phyloP scores from a whole-genome alignment of 192 early-diverging fungal species.

The Allomyces javanicus region DNA sequence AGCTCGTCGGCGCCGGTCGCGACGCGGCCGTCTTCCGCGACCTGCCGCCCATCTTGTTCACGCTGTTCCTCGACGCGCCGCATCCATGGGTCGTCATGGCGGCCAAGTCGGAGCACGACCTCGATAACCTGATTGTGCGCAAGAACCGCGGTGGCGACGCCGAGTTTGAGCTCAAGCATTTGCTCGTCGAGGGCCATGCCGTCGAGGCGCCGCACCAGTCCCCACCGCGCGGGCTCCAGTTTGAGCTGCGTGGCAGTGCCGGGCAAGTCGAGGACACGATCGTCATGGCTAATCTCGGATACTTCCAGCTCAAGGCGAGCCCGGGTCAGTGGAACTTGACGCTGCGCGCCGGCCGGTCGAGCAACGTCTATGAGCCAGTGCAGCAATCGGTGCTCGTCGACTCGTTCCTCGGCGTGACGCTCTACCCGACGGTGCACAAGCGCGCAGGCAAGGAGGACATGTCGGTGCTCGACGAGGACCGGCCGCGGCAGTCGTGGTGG shows the following conservation, averaged over 20 bases:
- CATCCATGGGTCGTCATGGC: slow-evolving; percentile 78
- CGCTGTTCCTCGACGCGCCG: slow-evolving; percentile 72
- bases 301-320: slow-evolving; percentile 83
- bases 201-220: slow-evolving; percentile 38
- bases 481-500: slow-evolving; percentile 5
- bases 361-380: slow-evolving; percentile 49
- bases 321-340: slow-evolving; percentile 73
- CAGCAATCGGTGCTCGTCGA: slow-evolving; percentile 40
- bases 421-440: slow-evolving; percentile 63
- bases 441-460: slow-evolving; percentile 53
- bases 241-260: slow-evolving; percentile 42
- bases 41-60: slow-evolving; percentile 61
- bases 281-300: slow-evolving; percentile 97
- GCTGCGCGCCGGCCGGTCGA: slow-evolving; percentile 61
- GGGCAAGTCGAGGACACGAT: slow-evolving; percentile 64
- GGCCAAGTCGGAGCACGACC: slow-evolving; percentile 55
- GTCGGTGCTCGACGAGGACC: slow-evolving; percentile 24
- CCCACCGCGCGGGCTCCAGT: slow-evolving; percentile 84
- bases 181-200: slow-evolving; percentile 82
- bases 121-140: slow-evolving; percentile 74
- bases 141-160: slow-evolving; percentile 38
- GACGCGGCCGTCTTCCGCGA: slow-evolving; percentile 47
- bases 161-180: slow-evolving; percentile 54
- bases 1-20: slow-evolving; percentile 12
- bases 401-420: slow-evolving; percentile 59